These are phyloP conservation scores for Saccharomycopsis vini DNA, from an alignment of 805 yeast species.

Conservation along the genomic window DNA sequence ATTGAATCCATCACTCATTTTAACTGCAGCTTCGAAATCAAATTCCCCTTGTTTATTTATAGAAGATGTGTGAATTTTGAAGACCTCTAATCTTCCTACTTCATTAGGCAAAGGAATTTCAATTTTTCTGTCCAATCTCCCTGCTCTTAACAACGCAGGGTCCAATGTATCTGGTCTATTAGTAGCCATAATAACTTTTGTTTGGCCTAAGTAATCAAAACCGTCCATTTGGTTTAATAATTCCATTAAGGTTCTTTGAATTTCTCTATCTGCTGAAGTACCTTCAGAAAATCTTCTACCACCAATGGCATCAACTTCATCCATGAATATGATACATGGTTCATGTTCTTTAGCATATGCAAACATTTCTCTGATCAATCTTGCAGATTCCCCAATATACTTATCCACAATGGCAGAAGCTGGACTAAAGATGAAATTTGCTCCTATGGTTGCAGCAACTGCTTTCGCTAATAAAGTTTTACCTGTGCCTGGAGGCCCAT, in stretches of 20 bases:
- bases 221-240: constrained; percentile 97
- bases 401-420: constrained; percentile 97
- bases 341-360: constrained; percentile 96
- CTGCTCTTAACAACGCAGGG: constrained; percentile 95
- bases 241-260: constrained; percentile 97
- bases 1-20: constrained; percentile 98
- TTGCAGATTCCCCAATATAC: constrained; percentile 95
- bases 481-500: constrained; percentile 99
- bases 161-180: constrained; percentile 97
- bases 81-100: constrained; percentile 87
- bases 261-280: constrained; percentile 97
- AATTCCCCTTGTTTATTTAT: constrained; percentile 90
- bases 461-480: constrained; percentile 96
- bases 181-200: constrained; percentile 98
- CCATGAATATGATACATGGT: constrained; percentile 97
- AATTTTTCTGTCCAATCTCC: constrained; percentile 92
- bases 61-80: constrained; percentile 82
- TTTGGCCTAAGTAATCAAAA: constrained; percentile 90
- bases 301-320: constrained; percentile 97
- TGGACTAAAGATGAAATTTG: constrained; percentile 95
- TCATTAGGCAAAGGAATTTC: constrained; percentile 95
- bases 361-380: constrained; percentile 95
- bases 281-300: constrained; percentile 97
- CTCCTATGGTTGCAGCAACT: constrained; percentile 97
- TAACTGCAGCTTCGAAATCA: constrained; percentile 93